Base-by-base conservation (phyloP, 2,329 filamentous ascomycete genomes). In the Elsinoe ampelina region DNA sequence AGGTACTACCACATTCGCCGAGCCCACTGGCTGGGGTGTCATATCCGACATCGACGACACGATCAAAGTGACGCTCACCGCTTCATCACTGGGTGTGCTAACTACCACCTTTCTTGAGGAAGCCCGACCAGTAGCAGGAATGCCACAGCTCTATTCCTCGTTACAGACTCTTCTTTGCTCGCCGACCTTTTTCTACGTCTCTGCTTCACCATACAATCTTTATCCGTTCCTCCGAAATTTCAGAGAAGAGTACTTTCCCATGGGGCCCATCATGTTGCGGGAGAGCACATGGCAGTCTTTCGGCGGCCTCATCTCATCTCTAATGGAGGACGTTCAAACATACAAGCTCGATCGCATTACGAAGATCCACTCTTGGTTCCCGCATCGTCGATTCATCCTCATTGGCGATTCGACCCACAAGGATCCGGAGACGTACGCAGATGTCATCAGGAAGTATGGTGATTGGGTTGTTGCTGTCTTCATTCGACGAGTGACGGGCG, bases 21-120 rank as follows among this genome's bases (percentile, higher is more conserved):
- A 82, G 15, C 81, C 85, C 0, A 82, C 86, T 48, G 91, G 92
- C 6, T 96, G 90, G 90, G 82, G 82, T 11, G 73, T 97, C 11
- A 84, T 96, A 61, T 92, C 87, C 38, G 92, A 97, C 65, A 82
- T 97, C 62, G 93, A 97, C 67, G 92, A 97, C 71, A 95, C 91
- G 0, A 95, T 97, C 75, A 96, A 97, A 72, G 75, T 91, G 62
- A 96, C 92, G 0, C 78, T 87, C 69, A 95, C 92, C 0, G 82
- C 84, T 42, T 85, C 88, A 51, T 84, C 89, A 0, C 78, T 86
- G 6, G 89, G 89, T 2, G 92, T 96, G 64, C 75, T 97, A 4
- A 80, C 82, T 47, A 85, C 86, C 54, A 97, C 92, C 0, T 96
- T 97, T 65, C 81, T 87, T 47, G 86, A 91, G 52, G 75, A 82